A percentile compares a stretch with the other conserved stretches of the same genome.
These are phyloP conservation scores for Oenanthe sinensis DNA, from an alignment of 129 eudicot genomes.

Conservation along the genomic window DNA sequence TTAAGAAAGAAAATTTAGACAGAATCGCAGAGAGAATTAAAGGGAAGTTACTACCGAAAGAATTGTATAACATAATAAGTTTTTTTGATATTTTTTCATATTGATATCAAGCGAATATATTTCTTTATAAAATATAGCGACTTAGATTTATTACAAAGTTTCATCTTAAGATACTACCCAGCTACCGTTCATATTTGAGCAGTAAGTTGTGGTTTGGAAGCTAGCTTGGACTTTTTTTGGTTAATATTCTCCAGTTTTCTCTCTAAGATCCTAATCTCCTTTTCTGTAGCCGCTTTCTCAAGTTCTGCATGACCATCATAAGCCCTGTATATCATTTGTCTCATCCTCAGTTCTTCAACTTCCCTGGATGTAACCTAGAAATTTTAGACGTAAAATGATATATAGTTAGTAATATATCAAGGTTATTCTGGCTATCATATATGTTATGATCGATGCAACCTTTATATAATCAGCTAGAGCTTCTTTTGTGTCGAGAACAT, in stretches of 20 bases:
- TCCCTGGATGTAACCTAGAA: neutral
- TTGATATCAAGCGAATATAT: no score
- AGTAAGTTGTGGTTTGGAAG: neutral
- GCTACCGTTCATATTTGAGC: no score
- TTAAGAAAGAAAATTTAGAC: no score
- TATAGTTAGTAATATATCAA: neutral
- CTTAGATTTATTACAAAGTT: no score
- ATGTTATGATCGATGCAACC: neutral
- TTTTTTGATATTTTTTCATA: no score
- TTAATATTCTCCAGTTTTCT: neutral
- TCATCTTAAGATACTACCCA: no score
- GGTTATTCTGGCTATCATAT: neutral
- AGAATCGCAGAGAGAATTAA: no score
- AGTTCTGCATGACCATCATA: neutral
- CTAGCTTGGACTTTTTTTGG: neutral
- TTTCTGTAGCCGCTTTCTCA: neutral
- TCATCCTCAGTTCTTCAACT: neutral
- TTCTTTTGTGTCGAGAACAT: neutral
- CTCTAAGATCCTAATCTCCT: neutral
- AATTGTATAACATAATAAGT: no score
- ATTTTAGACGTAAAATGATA: neutral
- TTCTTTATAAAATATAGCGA: no score
- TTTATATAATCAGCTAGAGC: neutral
- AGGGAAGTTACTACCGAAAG: no score
- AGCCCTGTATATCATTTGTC: conserved; percentile 10